Base-by-base conservation (phyloP, 208 protist species). In the Acanthamoeba divionensis region DNA sequence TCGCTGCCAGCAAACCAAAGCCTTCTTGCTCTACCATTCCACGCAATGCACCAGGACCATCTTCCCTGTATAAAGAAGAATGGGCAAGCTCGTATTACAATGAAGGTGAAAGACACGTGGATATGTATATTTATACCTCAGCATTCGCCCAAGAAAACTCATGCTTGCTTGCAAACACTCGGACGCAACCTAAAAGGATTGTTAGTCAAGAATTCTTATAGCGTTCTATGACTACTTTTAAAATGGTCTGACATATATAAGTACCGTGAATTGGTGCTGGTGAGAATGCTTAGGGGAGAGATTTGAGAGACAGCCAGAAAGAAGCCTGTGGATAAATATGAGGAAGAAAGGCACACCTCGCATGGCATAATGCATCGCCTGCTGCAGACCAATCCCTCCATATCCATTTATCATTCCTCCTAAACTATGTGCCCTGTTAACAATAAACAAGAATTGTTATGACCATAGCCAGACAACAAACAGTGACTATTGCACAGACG, bases 301-400 rank as follows among this genome's bases (percentile, higher is more conserved):
- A n/a, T n/a, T n/a, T n/a, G n/a, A n/a, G n/a, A n/a, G n/a, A n/a
- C n/a, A n/a, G n/a, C n/a, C n/a, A n/a, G n/a, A n/a, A n/a, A n/a
- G 65, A 21, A 83, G 48, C 50, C 47, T 83, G 29, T 83, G 21
- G 18, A 83, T 15, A n/a, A 83, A 38, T 54, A 83, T 83, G 52
- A 83, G 73, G 36, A 83, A 33, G 24, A 83, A 83, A 13, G 73
- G 73, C 0, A 83, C 48, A 1, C 73, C 73, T 36, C 65, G 57
- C 33, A 83, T 47, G 3, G 65, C 31, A 18, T 83, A 54, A 24
- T 41, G 57, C 48, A 83, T n/a, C 9, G 52, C 73, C 24, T 83
- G 73, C 50, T 83, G 73, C 12, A 83, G 44, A 29, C 52, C 73
- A 10, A 83, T 83, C 33, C n/a, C n/a, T n/a, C n/a, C n/a, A n/a